Percentiles rank a stretch among this genome's conserved stretches.
Evolutionary conservation across 2,329 filamentous ascomycete species (phyloP).

Genomic region (Trichoderma asperellum): DNA sequence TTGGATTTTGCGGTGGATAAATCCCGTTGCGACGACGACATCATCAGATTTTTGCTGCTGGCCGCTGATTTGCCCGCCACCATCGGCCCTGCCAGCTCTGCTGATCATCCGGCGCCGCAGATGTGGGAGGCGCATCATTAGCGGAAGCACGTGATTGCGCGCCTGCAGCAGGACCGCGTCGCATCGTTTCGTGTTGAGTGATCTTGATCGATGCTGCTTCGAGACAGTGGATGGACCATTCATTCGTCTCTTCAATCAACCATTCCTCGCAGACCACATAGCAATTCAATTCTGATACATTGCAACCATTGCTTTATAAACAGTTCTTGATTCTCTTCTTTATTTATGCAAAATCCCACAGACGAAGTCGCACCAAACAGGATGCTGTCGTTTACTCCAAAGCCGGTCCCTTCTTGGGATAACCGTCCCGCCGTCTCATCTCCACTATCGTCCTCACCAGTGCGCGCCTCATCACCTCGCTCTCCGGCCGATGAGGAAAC

Average conservation of each 20-base stretch:
- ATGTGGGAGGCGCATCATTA: conserved; percentile 16
- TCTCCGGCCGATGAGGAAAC: conserved; percentile 50
- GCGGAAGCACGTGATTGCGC: conserved; percentile 24
- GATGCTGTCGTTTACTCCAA: conserved; percentile 50
- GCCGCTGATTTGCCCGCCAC: conserved; percentile 26
- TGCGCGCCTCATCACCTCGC: conserved; percentile 56
- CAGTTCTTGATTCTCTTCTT: not conserved
- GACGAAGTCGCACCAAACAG: conserved; percentile 35
- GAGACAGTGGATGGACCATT: not conserved
- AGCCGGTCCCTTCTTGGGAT: conserved; percentile 51
- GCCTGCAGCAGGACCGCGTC: conserved; percentile 24
- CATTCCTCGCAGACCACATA: too few relatives aligned
- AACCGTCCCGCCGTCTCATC: conserved; percentile 56
- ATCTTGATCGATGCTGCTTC: not conserved
- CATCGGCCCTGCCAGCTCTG: conserved; percentile 18
- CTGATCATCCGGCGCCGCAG: not conserved
- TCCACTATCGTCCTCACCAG: conserved; percentile 62
- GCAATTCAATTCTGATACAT: not conserved
- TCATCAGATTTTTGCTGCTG: conserved; percentile 28
- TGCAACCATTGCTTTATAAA: not conserved
- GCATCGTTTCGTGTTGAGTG: conserved; percentile 17
- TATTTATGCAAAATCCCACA: conserved; percentile 42
- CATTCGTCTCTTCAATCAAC: not conserved
- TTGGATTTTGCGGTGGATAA: conserved; percentile 27
- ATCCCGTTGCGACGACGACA: conserved; percentile 28